These are phyloP conservation scores for Lactarius deliciosus DNA, from an alignment of 768 basidiomycete genomes.

Conservation along the genomic window DNA sequence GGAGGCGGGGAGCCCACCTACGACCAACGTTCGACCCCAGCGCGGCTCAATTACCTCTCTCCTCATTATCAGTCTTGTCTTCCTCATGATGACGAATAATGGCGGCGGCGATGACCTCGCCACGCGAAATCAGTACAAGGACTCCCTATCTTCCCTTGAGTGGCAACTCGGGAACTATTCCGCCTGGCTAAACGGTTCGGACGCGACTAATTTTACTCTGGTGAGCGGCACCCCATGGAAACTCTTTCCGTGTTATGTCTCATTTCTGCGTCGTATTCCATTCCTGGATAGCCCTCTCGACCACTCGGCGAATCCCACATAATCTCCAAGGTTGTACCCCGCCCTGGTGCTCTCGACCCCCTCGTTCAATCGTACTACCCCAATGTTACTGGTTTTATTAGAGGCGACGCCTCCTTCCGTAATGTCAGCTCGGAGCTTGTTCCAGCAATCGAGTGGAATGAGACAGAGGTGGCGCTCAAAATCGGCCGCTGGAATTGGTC, in stretches of 20 bases:
- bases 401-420: conserved; percentile 57
- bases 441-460: conserved; percentile 46
- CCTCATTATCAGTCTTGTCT: conserved; percentile 68
- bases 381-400: conserved; percentile 79
- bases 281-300: conserved; percentile 45
- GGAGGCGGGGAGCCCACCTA: conserved; percentile 2
- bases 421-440: conserved; percentile 50
- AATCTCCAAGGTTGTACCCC: conserved; percentile 48
- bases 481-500: conserved; percentile 72
- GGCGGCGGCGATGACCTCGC: conserved; percentile 61
- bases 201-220: conserved; percentile 57
- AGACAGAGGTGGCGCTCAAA: conserved; percentile 48
- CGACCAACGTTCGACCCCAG: conserved; percentile 35
- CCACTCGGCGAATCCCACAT: conserved; percentile 47
- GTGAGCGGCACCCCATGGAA: conserved; percentile 40
- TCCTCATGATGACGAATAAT: conserved; percentile 79
- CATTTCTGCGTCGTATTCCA: conserved; percentile 1
- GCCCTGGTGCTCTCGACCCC: conserved; percentile 47
- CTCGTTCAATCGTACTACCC: conserved; percentile 57
- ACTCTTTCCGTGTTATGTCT: background rate
- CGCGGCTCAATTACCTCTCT: conserved; percentile 71
- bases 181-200: conserved; percentile 69
- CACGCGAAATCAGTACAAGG: conserved; percentile 62
- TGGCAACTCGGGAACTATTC: conserved; percentile 71
- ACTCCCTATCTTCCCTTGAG: conserved; percentile 56